Evolutionary conservation across 1,139 yeast species (phyloP), one percentile per base, ranked within the genome.

Genomic region (Hyphopichia fennica): DNA sequence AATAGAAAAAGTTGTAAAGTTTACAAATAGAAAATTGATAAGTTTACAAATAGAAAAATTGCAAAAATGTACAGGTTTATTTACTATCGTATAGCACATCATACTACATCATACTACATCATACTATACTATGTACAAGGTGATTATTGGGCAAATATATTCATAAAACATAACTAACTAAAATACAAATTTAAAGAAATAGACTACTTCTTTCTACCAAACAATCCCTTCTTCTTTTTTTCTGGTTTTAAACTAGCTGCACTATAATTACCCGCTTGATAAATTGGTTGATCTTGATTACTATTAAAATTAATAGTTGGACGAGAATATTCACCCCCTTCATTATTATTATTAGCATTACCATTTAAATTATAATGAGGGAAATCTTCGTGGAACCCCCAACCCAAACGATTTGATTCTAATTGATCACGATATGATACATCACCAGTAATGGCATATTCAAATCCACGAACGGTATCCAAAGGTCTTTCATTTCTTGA

Each of bases 361-460:
- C 51, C 48, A 43, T 71, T 49, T 27, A 69, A 56, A 50, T 61
- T 67, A 48, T 67, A 62, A 53, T 63, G 62, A 2, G 75, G 64
- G 51, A 73, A 74, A 52, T 74, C 79, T 41, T 72, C 77, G 50
- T 73, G 79, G 60, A 73, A 73, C 41, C 85, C 81, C 85, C 95
- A 90, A 20, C 97, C 97, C 42, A 85, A 74, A 31, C 81, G 69
- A 18, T 77, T 77, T 9, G 91, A 76, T 63, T 91, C 97, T 59
- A 89, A 75, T 56, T 87, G 90, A 45, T 87, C 93, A 42, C 84
- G 78, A 68, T 86, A 84, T 22, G 78, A 64, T 43, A 76, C 70
- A 62, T 91, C 96, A 36, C 97, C 97, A 4, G 96, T 86, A 49
- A 93, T 88, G 28, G 96, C 84, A 60, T 85, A 93, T 69, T 93